A percentile compares a stretch with the other conserved stretches of the same genome.
These are phyloP conservation scores for Oryza glumipatula DNA, from an alignment of 176 grass and related monocot genomes.

Conservation along the genomic window DNA sequence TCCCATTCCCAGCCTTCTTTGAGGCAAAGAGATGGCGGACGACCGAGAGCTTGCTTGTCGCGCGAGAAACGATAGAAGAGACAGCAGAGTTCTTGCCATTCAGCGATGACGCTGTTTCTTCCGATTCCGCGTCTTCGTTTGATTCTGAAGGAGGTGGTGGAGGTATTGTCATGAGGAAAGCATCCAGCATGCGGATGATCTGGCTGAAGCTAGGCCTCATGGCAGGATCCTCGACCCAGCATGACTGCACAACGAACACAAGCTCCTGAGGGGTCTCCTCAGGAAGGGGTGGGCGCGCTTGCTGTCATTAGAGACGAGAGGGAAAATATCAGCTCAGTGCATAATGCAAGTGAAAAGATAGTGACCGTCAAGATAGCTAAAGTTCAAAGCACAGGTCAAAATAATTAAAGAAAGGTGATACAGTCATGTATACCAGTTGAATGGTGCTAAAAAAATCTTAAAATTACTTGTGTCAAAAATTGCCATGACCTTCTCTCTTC, in stretches of 20 bases:
- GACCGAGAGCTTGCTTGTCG: constrained; percentile 85
- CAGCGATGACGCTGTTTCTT: constrained; percentile 44
- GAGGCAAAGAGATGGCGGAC: constrained; percentile 94
- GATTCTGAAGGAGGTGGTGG: constrained; percentile 40
- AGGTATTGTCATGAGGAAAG: constrained; percentile 72
- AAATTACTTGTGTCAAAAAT: not conserved
- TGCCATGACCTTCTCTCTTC: not conserved
- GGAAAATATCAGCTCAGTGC: constrained; percentile 13
- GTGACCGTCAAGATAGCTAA: not conserved
- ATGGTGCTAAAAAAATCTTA: not conserved
- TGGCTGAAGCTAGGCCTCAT: constrained; percentile 87
- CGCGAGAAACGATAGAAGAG: constrained; percentile 65
- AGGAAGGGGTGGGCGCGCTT: constrained; percentile 80
- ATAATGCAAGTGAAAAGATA: not conserved
- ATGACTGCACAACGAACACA: constrained; percentile 83
- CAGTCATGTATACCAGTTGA: not conserved
- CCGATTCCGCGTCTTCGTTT: constrained; percentile 33
- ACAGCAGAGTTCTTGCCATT: constrained; percentile 62
- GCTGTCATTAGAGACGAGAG: constrained; percentile 48
- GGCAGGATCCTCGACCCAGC: constrained; percentile 92
- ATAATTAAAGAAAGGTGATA: not conserved
- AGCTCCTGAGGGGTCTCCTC: constrained; percentile 78
- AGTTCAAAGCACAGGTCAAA: not conserved
- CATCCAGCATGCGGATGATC: constrained; percentile 93
- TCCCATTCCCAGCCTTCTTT: constrained; percentile 77